Evolutionary conservation across 1,284 basidiomycete species (phyloP).

Genomic region (Porogramme epimiltina): DNA sequence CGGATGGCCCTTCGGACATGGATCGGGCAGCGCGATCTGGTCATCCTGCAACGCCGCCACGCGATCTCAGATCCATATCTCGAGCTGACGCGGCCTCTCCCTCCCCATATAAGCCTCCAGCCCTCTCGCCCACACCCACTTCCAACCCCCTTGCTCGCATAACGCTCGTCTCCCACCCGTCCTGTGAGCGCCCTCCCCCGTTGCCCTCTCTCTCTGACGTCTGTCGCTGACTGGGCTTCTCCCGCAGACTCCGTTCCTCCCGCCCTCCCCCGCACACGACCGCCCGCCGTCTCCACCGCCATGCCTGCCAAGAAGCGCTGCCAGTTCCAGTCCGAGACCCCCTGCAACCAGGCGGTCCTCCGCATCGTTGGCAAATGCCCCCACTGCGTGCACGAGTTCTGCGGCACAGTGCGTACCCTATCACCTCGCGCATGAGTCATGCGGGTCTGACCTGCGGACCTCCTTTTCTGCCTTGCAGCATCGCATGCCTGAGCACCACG

Average conservation of each 20-base stretch:
- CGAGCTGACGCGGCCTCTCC: slow-evolving; percentile 42
- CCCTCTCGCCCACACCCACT: slow-evolving; percentile 16
- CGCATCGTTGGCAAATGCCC: slow-evolving; percentile 83
- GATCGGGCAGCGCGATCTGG: slow-evolving; percentile 27
- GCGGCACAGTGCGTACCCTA: slow-evolving; percentile 62
- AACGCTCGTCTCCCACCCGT: slow-evolving; percentile 14
- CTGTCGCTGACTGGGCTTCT: slow-evolving; percentile 8
- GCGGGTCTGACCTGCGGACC: slow-evolving; percentile 8
- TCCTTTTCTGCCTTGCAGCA: slow-evolving; percentile 59
- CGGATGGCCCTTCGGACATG: slow-evolving; percentile 13
- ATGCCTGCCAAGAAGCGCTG: slow-evolving; percentile 87
- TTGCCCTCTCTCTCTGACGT: neutral
- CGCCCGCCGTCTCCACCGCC: slow-evolving; percentile 24
- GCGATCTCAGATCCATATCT: slow-evolving; percentile 36
- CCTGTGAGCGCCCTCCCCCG: slow-evolving; percentile 7
- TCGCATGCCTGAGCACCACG: slow-evolving; percentile 82
- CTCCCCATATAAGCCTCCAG: slow-evolving; percentile 30
- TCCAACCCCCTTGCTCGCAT: slow-evolving; percentile 18
- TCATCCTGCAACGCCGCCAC: slow-evolving; percentile 28
- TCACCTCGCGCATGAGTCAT: too few species aligned
- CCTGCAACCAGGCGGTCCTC: slow-evolving; percentile 76
- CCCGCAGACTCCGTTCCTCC: slow-evolving; percentile 10
- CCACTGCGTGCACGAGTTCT: slow-evolving; percentile 76
- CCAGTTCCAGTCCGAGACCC: slow-evolving; percentile 66
- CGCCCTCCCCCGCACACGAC: slow-evolving; percentile 26